Percentiles rank a stretch among this genome's conserved stretches.
Conservation (phyloP, 2,329 filamentous ascomycete genomes). For the Talaromyces sp. region DNA sequence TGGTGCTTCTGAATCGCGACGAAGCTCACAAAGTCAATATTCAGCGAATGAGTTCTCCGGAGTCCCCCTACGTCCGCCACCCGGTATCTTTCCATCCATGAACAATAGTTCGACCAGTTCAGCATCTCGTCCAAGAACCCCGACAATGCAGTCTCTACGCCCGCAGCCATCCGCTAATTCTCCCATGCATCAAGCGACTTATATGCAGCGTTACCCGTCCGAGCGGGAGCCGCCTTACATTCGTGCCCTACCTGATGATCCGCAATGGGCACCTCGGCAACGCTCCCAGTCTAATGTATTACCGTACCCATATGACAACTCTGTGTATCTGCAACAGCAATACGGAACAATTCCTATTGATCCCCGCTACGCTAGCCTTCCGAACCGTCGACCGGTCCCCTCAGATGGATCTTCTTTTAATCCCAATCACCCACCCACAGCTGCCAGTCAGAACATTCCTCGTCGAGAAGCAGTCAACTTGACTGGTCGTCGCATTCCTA, state of each 20-base stretch:
- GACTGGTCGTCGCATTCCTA: conserved; percentile 19
- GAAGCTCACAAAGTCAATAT: conserved; percentile 31
- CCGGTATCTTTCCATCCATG: conserved; percentile 3
- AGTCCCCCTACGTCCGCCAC: background rate
- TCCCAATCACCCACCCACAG: conserved; percentile 22
- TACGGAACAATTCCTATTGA: conserved; percentile 30
- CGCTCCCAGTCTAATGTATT: conserved; percentile 35
- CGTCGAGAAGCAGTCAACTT: background rate
- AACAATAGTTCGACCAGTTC: conserved; percentile 38
- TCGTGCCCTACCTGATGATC: conserved; percentile 50
- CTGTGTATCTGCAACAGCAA: conserved; percentile 25
- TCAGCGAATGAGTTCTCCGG: conserved; percentile 2
- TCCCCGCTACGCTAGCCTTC: conserved; percentile 28
- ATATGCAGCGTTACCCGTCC: conserved; percentile 31
- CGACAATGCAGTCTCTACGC: conserved; percentile 39
- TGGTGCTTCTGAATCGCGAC: conserved; percentile 24
- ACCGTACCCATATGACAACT: conserved; percentile 31
- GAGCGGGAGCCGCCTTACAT: conserved; percentile 25
- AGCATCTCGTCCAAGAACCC: conserved; percentile 44
- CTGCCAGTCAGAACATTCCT: conserved; percentile 17
- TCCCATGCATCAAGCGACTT: conserved; percentile 36
- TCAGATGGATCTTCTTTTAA: conserved; percentile 17
- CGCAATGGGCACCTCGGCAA: conserved; percentile 44
- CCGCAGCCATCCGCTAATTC: conserved; percentile 35
- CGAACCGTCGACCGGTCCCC: conserved; percentile 24